phyloP scores from a whole-genome alignment of 2,329 filamentous ascomycete genomes.

The Bipolaris bicolor region DNA sequence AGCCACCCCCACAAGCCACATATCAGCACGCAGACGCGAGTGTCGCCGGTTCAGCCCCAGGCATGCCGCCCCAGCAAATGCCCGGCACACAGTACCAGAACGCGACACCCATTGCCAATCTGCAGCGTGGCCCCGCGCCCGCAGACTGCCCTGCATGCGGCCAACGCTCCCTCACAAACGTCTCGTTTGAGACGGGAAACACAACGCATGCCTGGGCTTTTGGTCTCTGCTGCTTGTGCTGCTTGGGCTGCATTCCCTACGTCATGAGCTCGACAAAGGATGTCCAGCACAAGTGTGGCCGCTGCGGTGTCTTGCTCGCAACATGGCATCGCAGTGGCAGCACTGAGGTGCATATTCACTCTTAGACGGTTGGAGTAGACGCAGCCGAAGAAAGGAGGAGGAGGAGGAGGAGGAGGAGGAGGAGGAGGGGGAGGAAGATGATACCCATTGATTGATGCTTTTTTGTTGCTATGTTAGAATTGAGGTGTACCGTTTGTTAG shows the following conservation, averaged over 20 bases:
- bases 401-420: background rate
- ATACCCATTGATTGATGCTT: conserved; percentile 17
- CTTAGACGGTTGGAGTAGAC: conserved; percentile 19
- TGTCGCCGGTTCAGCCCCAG: conserved; percentile 24
- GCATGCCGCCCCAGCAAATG: conserved; percentile 45
- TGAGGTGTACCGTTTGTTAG: background rate
- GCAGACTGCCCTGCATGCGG: conserved; percentile 58
- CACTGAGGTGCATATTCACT: conserved; percentile 53
- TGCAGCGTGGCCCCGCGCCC: conserved; percentile 48
- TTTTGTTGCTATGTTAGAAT: background rate
- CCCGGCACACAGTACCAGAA: conserved; percentile 45
- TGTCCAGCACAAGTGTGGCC: conserved; percentile 56
- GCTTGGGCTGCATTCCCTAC: conserved; percentile 58
- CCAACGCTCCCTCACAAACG: conserved; percentile 49
- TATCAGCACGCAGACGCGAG: conserved; percentile 22
- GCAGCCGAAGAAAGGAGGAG: background rate
- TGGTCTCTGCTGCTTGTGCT: conserved; percentile 52
- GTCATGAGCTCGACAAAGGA: conserved; percentile 57
- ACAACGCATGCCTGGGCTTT: conserved; percentile 55
- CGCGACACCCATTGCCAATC: conserved; percentile 42
- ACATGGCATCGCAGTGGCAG: conserved; percentile 58
- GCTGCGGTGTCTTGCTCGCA: conserved; percentile 54
- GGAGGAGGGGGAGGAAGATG: conserved; percentile 3
- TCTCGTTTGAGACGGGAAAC: conserved; percentile 46
- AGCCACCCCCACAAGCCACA: conserved; percentile 23